phyloP scores from a whole-genome alignment of 2,329 filamentous ascomycete species.

The Drechslerella coelobrocha region DNA sequence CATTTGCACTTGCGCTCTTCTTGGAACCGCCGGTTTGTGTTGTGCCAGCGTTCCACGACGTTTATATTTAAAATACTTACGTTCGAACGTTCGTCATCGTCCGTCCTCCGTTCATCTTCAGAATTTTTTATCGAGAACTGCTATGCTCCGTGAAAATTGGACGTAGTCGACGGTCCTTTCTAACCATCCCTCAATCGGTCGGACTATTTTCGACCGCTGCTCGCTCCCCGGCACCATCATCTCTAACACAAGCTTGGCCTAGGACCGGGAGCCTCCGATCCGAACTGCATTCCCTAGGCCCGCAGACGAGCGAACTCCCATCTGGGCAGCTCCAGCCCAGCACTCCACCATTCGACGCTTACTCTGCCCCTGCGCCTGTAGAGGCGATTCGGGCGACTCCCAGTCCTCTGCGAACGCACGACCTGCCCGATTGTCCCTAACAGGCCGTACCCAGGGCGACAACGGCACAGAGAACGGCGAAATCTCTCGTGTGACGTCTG shows the following conservation, averaged over 20 bases:
- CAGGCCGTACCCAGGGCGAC: slow-evolving; percentile 1
- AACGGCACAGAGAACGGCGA: slow-evolving; percentile 18
- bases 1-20: not conserved
- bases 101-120: not conserved
- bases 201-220: too few species aligned
- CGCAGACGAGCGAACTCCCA: slow-evolving; percentile 20
- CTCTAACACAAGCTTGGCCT: too few species aligned
- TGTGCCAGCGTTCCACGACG: too few species aligned
- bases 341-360: slow-evolving; percentile 46
- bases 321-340: slow-evolving; percentile 39
- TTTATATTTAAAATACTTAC: too few species aligned
- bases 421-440: slow-evolving; percentile 47
- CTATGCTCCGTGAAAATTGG: too few species aligned
- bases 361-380: slow-evolving; percentile 46
- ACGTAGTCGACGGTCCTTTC: too few species aligned
- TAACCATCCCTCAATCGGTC: too few species aligned
- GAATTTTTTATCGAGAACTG: too few species aligned
- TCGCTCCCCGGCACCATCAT: not conserved
- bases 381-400: slow-evolving; percentile 46
- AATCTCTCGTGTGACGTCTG: slow-evolving; percentile 27
- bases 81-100: not conserved
- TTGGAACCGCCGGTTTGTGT: not conserved
- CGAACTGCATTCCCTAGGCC: not conserved
- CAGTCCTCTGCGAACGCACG: slow-evolving; percentile 42
- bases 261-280: too few species aligned